Conservation (phyloP, 2,329 filamentous ascomycete species). For the Penicillium sp. region DNA sequence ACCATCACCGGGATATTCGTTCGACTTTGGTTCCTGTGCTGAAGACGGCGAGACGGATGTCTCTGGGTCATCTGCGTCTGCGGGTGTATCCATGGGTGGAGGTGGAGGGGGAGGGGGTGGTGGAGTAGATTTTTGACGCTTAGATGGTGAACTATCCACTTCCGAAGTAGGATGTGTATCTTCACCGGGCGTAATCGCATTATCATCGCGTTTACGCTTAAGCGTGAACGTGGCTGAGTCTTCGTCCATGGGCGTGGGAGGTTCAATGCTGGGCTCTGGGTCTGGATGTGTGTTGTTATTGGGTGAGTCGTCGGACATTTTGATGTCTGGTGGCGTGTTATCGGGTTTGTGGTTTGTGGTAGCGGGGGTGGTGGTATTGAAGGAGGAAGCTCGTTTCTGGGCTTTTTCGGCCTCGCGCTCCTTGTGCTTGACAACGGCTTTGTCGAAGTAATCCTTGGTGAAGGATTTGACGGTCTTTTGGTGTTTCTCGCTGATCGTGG, state of each 20-base stretch:
- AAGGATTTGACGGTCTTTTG: slow-evolving; percentile 81
- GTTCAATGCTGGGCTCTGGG: slow-evolving; percentile 35
- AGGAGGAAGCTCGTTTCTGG: slow-evolving; percentile 43
- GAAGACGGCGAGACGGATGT: slow-evolving; percentile 15
- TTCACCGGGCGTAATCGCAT: slow-evolving; percentile 7
- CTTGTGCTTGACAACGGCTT: slow-evolving; percentile 77
- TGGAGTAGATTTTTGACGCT: slow-evolving; percentile 58
- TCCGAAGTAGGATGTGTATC: slow-evolving; percentile 26
- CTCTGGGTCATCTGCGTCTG: slow-evolving; percentile 22
- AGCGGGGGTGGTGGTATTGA: neutral
- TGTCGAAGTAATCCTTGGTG: slow-evolving; percentile 85
- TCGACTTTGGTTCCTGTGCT: slow-evolving; percentile 24
- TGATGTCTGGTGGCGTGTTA: slow-evolving; percentile 39
- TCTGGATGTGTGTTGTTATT: slow-evolving; percentile 17
- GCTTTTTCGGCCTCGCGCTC: slow-evolving; percentile 70
- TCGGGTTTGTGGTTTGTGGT: slow-evolving; percentile 31
- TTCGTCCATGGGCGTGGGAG: slow-evolving; percentile 56
- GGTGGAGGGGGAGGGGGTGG: slow-evolving; percentile 46
- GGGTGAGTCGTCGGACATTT: slow-evolving; percentile 51
- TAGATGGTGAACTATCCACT: slow-evolving; percentile 54
- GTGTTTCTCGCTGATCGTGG: slow-evolving; percentile 76
- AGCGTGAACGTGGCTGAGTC: slow-evolving; percentile 37
- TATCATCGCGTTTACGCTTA: slow-evolving; percentile 30
- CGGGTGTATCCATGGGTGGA: slow-evolving; percentile 30
- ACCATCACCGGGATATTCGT: slow-evolving; percentile 23